Evolutionary conservation across 306 rosid species (phyloP).

Genomic region (Abrus pulchellus): DNA sequence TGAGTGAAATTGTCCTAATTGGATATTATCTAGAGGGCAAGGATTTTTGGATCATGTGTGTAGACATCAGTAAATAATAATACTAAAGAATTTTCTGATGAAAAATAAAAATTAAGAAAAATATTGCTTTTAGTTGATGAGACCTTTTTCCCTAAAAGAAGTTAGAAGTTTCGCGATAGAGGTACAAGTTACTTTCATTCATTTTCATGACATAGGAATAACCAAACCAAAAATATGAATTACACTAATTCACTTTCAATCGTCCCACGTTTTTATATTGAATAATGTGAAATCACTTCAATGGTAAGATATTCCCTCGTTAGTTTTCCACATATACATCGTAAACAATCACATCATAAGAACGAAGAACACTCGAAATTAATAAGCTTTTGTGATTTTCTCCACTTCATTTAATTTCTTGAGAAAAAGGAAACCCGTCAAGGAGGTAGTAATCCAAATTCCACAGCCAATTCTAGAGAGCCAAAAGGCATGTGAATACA

Average conservation of each 20-base stretch:
- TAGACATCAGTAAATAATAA: no score
- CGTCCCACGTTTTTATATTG: not conserved
- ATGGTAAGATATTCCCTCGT: not conserved
- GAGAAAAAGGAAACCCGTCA: slow-evolving; percentile 8
- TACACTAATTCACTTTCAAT: not conserved
- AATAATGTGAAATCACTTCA: not conserved
- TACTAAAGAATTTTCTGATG: no score
- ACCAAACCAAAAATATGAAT: not conserved
- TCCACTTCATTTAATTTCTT: not conserved
- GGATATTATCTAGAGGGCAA: no score
- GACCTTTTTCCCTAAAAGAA: no score
- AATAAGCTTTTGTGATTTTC: not conserved
- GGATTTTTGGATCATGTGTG: no score
- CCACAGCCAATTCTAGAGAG: not conserved
- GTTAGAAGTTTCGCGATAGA: no score
- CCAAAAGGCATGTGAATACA: not conserved
- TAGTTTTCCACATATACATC: not conserved
- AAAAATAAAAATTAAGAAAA: no score
- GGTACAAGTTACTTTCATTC: not conserved
- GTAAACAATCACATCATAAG: not conserved
- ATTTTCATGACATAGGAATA: not conserved
- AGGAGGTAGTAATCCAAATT: not conserved
- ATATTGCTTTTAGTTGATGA: no score
- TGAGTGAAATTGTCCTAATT: no score
- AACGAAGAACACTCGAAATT: not conserved